Base-by-base conservation (phyloP, 2,329 filamentous ascomycete species). In the Tetracladium maxilliforme region DNA sequence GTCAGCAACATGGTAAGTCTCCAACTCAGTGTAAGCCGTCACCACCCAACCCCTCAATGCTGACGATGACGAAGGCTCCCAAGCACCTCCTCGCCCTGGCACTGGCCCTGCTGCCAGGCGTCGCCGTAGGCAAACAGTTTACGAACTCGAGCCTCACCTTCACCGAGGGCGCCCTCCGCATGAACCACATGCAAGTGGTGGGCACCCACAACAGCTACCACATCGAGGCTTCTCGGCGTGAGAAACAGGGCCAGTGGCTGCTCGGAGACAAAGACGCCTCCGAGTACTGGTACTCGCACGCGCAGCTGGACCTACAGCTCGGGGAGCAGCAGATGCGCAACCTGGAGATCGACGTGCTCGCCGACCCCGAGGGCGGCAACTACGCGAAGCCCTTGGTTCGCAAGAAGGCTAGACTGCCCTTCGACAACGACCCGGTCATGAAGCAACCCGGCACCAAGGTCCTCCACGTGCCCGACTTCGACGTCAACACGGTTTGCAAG, bases 131-230 rank as follows among this genome's bases (percentile, higher is more conserved):
- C 29, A 49, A 52, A 24, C 38, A 40, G 6, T 52, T 52, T 20
- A 52, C 52, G 49, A n/a, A n/a, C n/a, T n/a, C n/a, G n/a, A n/a
- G n/a, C n/a, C n/a, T n/a, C n/a, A n/a, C n/a, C n/a, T n/a, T n/a
- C n/a, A n/a, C n/a, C n/a, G n/a, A n/a, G n/a, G n/a, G n/a, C 10
- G 30, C 34, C 10, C 38, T 62, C 25, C 58, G 56, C 25, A 52
- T 64, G 44, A 64, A 64, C 38, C 56, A 64, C 23, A 54, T 63
- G 23, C 59, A 64, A 35, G 51, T 63, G 21, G 42, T 62, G 19
- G 59, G 58, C 33, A 60, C 58, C 0, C 59, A 64, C 38, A 64
- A 64, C 40, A 57, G 51, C 32, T 64, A 64, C 39, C 59, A 64
- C 31, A 45, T 52, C 19, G 58, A 64, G 32, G 43, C 55, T 14